A percentile compares a stretch with the other conserved stretches of the same genome.
phyloP scores from a whole-genome alignment of 441 rosid genomes.

The Aleurites moluccanus region DNA sequence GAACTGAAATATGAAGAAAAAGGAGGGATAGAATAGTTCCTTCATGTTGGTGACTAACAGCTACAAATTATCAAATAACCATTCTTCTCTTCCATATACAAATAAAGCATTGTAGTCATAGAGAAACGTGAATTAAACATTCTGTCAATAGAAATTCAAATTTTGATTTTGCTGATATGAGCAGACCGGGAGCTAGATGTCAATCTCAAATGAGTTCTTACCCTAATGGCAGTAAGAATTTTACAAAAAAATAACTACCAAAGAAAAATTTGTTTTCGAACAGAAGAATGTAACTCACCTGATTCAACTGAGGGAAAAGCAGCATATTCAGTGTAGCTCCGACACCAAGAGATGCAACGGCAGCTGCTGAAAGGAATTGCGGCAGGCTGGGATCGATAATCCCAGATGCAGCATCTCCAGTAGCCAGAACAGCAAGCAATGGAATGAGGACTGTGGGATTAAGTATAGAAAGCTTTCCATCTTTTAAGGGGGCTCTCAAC shows the following conservation, averaged over 20 bases:
- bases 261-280: background rate
- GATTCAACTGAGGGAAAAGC: slow-evolving; percentile 66
- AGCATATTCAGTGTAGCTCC: slow-evolving; percentile 70
- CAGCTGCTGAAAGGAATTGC: slow-evolving; percentile 73
- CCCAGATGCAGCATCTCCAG: slow-evolving; percentile 91
- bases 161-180: background rate
- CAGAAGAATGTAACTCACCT: slow-evolving; percentile 38
- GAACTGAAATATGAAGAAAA: background rate
- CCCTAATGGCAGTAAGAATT: background rate
- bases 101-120: background rate
- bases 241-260: background rate
- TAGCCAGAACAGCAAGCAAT: slow-evolving; percentile 66
- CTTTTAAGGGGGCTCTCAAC: slow-evolving; percentile 74
- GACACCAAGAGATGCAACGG: slow-evolving; percentile 62
- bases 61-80: background rate
- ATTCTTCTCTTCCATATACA: background rate
- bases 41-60: background rate
- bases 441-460: slow-evolving; percentile 64
- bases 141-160: background rate
- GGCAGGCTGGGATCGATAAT: slow-evolving; percentile 86
- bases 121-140: background rate
- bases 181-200: background rate
- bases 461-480: slow-evolving; percentile 56
- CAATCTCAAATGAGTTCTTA: slow-evolving; percentile 4
- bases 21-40: background rate